Conservation (phyloP, 2,329 filamentous ascomycete genomes). For the Coniella lustricola region DNA sequence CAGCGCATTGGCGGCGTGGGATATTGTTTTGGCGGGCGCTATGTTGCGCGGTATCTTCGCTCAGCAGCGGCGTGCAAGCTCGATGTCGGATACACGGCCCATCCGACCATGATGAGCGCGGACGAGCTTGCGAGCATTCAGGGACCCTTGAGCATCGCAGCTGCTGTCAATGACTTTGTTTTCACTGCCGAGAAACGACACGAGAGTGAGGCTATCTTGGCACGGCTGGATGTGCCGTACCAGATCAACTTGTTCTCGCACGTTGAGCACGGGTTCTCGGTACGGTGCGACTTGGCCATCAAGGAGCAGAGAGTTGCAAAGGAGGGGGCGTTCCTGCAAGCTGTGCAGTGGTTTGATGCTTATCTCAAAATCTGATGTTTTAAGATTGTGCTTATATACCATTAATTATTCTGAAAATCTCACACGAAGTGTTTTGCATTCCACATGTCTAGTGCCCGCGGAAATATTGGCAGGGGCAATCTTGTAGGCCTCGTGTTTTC, state of each 20-base stretch:
- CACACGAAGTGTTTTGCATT: too few relatives aligned
- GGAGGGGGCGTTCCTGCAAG: slow-evolving; percentile 7
- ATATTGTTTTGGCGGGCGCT: slow-evolving; percentile 38
- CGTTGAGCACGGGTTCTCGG: slow-evolving; percentile 9
- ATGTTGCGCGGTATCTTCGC: slow-evolving; percentile 32
- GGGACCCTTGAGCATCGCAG: slow-evolving; percentile 40
- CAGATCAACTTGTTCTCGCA: slow-evolving; percentile 9
- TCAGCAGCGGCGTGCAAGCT: slow-evolving; percentile 33
- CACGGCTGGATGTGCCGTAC: slow-evolving; percentile 27
- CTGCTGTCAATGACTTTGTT: slow-evolving; percentile 39
- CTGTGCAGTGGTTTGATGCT: slow-evolving; percentile 7
- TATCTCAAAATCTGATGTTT: too few relatives aligned
- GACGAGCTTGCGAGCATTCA: slow-evolving; percentile 38
- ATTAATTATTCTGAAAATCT: too few relatives aligned
- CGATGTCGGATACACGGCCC: slow-evolving; percentile 41
- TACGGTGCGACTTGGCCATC: slow-evolving; percentile 7
- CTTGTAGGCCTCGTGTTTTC: too few relatives aligned
- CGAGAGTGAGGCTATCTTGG: slow-evolving; percentile 39
- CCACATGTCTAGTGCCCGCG: too few relatives aligned
- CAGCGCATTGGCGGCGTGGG: slow-evolving; percentile 33
- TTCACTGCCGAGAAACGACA: slow-evolving; percentile 39
- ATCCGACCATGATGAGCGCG: slow-evolving; percentile 39
- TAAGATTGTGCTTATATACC: too few relatives aligned
- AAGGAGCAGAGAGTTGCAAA: slow-evolving; percentile 8
- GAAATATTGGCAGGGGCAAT: too few relatives aligned